Conservation (phyloP, 208 protist species). For the Acanthamoeba rhysodes region DNA sequence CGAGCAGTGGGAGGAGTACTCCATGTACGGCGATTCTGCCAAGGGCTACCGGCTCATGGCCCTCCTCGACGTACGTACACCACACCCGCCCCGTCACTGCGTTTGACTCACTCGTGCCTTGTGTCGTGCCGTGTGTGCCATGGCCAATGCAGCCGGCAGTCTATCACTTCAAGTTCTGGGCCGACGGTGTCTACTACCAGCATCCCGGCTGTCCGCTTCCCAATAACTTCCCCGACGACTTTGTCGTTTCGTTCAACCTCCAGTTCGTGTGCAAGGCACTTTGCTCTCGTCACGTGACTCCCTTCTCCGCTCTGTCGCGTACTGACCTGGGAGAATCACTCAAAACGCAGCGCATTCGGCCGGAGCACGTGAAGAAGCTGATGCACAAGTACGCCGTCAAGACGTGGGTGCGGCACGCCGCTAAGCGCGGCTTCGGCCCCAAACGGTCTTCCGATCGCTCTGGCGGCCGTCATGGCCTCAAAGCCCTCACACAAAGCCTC, state of each 20-base stretch:
- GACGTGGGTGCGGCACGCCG: slow-evolving; percentile 43
- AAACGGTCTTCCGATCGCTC: background rate
- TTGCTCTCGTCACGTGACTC: background rate
- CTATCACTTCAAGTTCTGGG: slow-evolving; percentile 65
- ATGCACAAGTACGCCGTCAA: slow-evolving; percentile 42
- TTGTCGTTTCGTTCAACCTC: slow-evolving; percentile 65
- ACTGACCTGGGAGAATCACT: background rate
- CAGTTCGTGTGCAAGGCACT: slow-evolving; percentile 35
- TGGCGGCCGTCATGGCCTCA: background rate
- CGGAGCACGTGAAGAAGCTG: slow-evolving; percentile 61
- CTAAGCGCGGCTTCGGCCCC: slow-evolving; percentile 1
- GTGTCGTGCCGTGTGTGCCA: background rate
- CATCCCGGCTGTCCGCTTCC: slow-evolving; percentile 44
- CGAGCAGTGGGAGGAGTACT: slow-evolving; percentile 31
- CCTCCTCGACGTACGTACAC: slow-evolving; percentile 6
- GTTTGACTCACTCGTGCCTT: too few relatives aligned
- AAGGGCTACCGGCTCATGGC: slow-evolving; percentile 42
- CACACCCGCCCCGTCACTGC: too few relatives aligned
- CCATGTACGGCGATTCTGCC: slow-evolving; percentile 24
- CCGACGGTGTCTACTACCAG: slow-evolving; percentile 45
- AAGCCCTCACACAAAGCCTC: background rate
- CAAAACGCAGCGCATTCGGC: background rate
- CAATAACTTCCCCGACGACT: slow-evolving; percentile 51
- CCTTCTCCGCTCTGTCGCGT: too few relatives aligned
- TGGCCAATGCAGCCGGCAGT: background rate